Evolutionary conservation across 148 eudicot species (phyloP), one percentile per base, ranked within the genome.

Genomic region (Fallopia convolvulus): DNA sequence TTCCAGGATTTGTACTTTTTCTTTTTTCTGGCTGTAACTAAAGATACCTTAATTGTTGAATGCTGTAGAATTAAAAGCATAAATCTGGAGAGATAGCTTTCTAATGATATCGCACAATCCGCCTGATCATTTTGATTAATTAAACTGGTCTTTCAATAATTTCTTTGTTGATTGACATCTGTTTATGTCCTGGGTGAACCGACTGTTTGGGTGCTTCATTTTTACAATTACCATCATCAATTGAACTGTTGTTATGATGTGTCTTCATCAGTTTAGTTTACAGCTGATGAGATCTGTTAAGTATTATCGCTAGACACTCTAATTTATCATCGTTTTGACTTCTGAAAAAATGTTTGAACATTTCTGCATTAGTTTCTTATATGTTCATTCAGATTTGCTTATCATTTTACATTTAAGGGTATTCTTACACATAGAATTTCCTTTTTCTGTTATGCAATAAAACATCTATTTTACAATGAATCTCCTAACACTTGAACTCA

Each of bases 1-100:
- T 10, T 32, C 15, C 26, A 23, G 44, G 72, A 32, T 33, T 66
- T 33, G 0, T 32, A 33, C 21, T 18, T 68, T 39, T 66, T 17
- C 32, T 33, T 11, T 36, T 66, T 66, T 3, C n/a, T 66, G 8
- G 17, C n/a, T 36, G 42, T 66, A 66, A 21, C 32, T 2, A 23
- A 20, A 58, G 72, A 66, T 66, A 66, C 72, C 42, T 66, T 66
- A 14, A 33, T 66, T 66, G 15, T 39, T 65, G 71, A 33, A 65
- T 65, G 42, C 42, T 65, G 71, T 11, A 10, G 36, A 60, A 9
- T 23, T 2, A 14, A 53, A 53, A 18, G 21, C 58, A 15, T 14
- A 15, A 13, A 53, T 53, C 60, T 18, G 17, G 1, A 53, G 60
- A 53, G 60, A 53, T 60, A 26, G 13, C 41, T 65, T 33, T 65